Percentiles rank a stretch among this genome's conserved stretches.
Conservation (phyloP, 176 grass and related monocot species). For the Thinopyrum elongatum region DNA sequence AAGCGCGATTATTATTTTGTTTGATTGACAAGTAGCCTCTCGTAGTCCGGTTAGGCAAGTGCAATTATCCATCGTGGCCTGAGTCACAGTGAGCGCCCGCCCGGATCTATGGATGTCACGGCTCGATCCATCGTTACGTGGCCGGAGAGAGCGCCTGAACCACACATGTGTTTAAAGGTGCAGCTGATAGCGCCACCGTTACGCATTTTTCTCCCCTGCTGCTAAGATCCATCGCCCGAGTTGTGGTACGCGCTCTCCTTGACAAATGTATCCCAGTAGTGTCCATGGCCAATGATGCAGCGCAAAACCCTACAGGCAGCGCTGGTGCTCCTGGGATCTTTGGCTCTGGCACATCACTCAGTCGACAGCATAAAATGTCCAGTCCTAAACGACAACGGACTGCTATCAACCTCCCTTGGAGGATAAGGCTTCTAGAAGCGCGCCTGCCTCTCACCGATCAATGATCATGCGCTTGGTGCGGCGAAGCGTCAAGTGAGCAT, state of each 20-base stretch:
- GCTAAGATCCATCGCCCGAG: neutral
- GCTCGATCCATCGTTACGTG: neutral
- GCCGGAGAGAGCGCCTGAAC: neutral
- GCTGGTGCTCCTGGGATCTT: no score
- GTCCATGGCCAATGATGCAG: no score
- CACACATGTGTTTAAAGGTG: neutral
- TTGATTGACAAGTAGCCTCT: neutral
- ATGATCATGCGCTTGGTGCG: neutral
- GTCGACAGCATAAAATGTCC: no score
- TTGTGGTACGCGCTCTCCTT: no score
- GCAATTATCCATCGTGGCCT: neutral
- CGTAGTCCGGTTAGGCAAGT: neutral
- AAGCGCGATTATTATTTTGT: neutral
- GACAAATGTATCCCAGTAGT: no score
- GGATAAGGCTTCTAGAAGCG: slow-evolving; percentile 3
- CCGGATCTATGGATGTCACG: neutral
- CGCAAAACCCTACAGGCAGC: no score
- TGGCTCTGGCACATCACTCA: neutral
- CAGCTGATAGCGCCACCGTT: neutral
- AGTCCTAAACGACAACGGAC: neutral
- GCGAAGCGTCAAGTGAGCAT: neutral
- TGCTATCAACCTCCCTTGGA: neutral
- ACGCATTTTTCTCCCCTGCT: neutral
- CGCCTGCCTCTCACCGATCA: neutral
- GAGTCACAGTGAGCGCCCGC: neutral